A percentile compares a stretch with the other conserved stretches of the same genome.
Evolutionary conservation across 192 early-diverging fungal species (phyloP).

Genomic region (Linnemannia hyalina): DNA sequence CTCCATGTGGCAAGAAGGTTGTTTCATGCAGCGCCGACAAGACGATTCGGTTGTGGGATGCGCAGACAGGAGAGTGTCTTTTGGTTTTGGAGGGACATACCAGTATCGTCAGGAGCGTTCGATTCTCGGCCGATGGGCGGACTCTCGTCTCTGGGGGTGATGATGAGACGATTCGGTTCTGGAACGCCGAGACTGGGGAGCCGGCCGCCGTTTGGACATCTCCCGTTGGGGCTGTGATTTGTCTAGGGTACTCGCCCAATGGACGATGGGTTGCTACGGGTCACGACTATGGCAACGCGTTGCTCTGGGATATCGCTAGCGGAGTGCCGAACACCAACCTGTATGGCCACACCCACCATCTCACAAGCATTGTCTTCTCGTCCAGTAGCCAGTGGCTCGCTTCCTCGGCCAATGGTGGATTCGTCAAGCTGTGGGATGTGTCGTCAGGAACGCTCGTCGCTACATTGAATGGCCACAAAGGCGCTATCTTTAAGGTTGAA

Average conservation of each 20-base stretch:
- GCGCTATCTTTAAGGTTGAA: too few species aligned
- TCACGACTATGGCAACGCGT: background rate
- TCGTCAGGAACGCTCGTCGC: background rate
- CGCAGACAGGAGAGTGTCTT: background rate
- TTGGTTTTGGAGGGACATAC: background rate
- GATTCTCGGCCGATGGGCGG: background rate
- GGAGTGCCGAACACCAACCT: background rate
- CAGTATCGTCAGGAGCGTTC: background rate
- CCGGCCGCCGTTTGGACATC: background rate
- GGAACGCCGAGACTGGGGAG: background rate
- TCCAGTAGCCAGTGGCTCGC: background rate
- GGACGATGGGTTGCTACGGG: background rate
- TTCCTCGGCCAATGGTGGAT: background rate
- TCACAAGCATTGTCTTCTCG: background rate
- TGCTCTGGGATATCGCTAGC: background rate
- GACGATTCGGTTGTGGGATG: background rate
- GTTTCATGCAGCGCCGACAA: background rate
- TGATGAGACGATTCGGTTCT: conserved; percentile 8
- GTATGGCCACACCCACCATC: background rate
- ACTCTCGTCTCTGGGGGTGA: background rate
- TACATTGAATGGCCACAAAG: background rate
- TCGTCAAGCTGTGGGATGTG: background rate
- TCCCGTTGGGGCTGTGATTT: too few species aligned
- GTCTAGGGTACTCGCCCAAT: background rate
- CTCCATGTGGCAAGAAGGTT: background rate